Base-by-base conservation (phyloP, 2,329 filamentous ascomycete genomes). In the Thermomyces lanuginosus region DNA sequence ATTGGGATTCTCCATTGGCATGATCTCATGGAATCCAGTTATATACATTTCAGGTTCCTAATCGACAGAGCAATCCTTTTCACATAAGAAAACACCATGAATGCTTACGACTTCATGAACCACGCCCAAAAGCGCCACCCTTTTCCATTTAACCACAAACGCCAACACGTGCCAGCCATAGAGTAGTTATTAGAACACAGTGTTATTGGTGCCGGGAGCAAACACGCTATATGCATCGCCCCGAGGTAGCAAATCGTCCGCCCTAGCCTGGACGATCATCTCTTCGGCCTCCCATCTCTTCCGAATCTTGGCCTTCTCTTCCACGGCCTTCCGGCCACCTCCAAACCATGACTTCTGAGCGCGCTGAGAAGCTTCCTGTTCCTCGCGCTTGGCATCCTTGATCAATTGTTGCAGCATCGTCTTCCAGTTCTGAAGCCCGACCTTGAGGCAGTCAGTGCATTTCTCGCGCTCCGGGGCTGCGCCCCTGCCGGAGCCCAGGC, bases 341-440 rank as follows among this genome's bases (percentile, higher is more conserved):
- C 46, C 41, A 22, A 46, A 52, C 53, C 53, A 55, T 8, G 44
- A 37, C 11, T 33, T 36, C 21, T 43, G 39, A 2, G 45, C 44
- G n/a, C 46, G 46, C 12, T 48, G 40, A 6, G 49, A 36, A 21
- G 34, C 46, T 28, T 55, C 46, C 10, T 40, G 32, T 26, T 53
- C 53, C 5, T 55, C 49, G 10, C 42, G 39, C 18, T 51, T 43
- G 4, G 55, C 49, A 18, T 47, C 44, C 2, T 47, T 46, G n/a
- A 60, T 68, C 24, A 91, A 61, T 30, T 64, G 63, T 7, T 61
- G 59, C 11, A 89, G 73, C 77, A 95, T 95, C 15, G 63, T 66
- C 24, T 67, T 66, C 84, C 84, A 92, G 46, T 92, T 91, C 4
- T 67, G 64, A 1, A 92, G 61, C 0, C 80, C 80, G 2, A 77